Base-by-base conservation (phyloP, 2,329 filamentous ascomycete species). In the Neurospora crassa region DNA sequence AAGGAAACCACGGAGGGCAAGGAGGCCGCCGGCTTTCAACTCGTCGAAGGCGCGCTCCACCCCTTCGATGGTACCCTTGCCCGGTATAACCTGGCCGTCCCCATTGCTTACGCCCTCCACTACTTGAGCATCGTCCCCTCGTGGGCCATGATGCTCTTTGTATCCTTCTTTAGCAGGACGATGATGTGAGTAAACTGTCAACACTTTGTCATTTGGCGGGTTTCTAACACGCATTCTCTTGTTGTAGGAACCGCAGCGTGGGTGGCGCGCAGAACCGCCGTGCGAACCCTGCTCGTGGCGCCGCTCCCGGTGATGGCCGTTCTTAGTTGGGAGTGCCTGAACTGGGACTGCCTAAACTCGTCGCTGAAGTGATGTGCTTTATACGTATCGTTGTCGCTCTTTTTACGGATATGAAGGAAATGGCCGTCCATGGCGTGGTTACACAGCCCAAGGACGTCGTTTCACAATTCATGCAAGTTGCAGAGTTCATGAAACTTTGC, bases 111-210 rank as follows among this genome's bases (percentile, higher is more conserved):
- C 78, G 75, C 86, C 69, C 84, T 93, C 76, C 93, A 88, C 87
- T 84, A 84, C 74, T 88, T 92, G 77, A 85, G 86, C 76, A 81
- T 91, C 68, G 81, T 93, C 72, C 87, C 92, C 71, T 89, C 90
- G 83, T 95, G 92, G 92, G 81, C 88, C 70, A 89, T 93, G 78
- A 94, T 95, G 92, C 85, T 95, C 75, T 79, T 88, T 68, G 85
- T 95, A 76, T 92, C 90, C 70, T 89, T 94, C 79, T 78, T 91
- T 74, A 93, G 89, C 85, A 87, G 92, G 78, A 87, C 84, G 71
- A 87, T 94, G 81, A 93, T 94, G 92, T 93, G 83, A 87, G 91
- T 85, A 29, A 11, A 34, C 53, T 12, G 3, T 34, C 34, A 8
- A 18, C 53, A 29, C 70, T 24, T 67, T 67, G 20, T 42, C 14